Percentiles rank a stretch among this genome's conserved stretches.
phyloP scores from a whole-genome alignment of 106 monocot genomes.

The Narthecium ossifragum region DNA sequence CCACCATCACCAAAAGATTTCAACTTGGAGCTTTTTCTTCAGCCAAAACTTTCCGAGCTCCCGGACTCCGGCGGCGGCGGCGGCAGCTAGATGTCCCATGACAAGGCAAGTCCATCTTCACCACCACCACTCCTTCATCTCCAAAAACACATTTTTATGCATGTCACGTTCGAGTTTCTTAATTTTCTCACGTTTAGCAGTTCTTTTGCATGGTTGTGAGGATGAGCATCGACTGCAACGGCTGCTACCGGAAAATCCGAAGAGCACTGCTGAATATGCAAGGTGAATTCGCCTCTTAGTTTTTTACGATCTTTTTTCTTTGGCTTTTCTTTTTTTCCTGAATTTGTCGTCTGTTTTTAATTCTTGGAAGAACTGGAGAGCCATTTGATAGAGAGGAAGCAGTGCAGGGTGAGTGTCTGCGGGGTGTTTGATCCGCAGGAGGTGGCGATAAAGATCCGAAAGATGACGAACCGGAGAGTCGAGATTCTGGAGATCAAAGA shows the following conservation, averaged over 20 bases:
- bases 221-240: slow-evolving; percentile 90
- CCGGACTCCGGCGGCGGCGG: no score
- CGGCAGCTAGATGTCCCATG: no score
- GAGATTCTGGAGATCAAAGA: slow-evolving; percentile 81
- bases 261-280: slow-evolving; percentile 69
- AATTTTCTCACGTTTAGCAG: slow-evolving; percentile 16
- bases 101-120: slow-evolving; percentile 25
- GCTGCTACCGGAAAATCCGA: slow-evolving; percentile 68
- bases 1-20: slow-evolving; percentile 5
- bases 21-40: not conserved
- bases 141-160: not conserved
- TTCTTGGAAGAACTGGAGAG: slow-evolving; percentile 60
- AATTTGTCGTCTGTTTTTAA: not conserved
- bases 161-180: not conserved
- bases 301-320: not conserved
- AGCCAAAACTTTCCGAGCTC: no score
- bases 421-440: slow-evolving; percentile 70
- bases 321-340: no score
- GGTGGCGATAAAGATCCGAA: slow-evolving; percentile 65
- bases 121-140: not conserved
- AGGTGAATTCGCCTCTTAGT: slow-evolving; percentile 20
- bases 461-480: slow-evolving; percentile 67
- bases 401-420: slow-evolving; percentile 58
- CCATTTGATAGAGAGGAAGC: slow-evolving; percentile 85
- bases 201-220: slow-evolving; percentile 73